These are phyloP conservation scores for Oryza meyeriana DNA, from an alignment of 176 grass and related monocot genomes.

Conservation along the genomic window DNA sequence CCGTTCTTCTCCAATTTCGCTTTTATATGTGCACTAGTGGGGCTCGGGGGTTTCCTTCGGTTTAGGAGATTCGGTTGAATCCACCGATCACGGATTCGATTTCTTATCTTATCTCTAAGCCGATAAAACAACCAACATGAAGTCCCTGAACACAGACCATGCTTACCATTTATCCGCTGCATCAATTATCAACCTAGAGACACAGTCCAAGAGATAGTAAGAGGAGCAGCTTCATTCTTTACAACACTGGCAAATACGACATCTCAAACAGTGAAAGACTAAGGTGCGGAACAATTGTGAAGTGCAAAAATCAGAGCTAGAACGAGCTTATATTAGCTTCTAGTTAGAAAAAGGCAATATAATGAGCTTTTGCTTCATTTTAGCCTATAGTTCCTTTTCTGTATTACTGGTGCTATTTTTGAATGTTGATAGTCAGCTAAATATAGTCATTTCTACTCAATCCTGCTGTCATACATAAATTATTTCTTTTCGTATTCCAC, in stretches of 20 bases:
- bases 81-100: no score
- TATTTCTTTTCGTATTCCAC: neutral
- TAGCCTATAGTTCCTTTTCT: neutral
- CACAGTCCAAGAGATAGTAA: neutral
- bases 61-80: no score
- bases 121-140: no score
- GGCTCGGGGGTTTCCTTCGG: no score
- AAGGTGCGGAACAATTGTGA: neutral
- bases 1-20: no score
- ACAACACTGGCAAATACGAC: constrained; percentile 6
- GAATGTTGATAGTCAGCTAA: neutral
- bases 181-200: neutral
- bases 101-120: no score
- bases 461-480: neutral
- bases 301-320: neutral
- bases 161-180: neutral
- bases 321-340: neutral
- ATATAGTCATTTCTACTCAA: neutral
- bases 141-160: constrained; percentile 35
- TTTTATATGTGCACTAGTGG: no score
- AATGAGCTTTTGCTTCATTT: neutral
- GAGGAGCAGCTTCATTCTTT: constrained; percentile 2
- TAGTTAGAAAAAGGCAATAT: constrained; percentile 16
- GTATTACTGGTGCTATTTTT: neutral
- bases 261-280: neutral